Evolutionary conservation across 768 basidiomycete species (phyloP).

Genomic region (Boletus huronensis): DNA sequence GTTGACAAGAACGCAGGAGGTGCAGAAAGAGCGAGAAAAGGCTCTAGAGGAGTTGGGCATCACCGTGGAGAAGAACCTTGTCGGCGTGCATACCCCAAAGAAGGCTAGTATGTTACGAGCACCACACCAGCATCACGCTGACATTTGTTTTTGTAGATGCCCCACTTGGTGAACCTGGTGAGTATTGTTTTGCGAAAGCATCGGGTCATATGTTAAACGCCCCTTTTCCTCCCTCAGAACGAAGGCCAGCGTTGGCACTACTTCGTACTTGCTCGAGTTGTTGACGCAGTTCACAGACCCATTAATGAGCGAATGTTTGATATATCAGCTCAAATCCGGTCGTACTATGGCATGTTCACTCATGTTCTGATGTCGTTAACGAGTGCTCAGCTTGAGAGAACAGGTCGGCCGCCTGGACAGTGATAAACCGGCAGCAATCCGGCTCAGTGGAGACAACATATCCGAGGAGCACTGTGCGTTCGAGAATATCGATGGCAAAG

Average conservation of each 20-base stretch:
- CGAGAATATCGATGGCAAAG: constrained; percentile 81
- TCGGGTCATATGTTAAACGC: constrained; percentile 10
- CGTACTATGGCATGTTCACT: constrained; percentile 59
- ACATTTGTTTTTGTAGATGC: constrained; percentile 56
- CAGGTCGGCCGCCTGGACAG: constrained; percentile 89
- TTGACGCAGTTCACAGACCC: constrained; percentile 56
- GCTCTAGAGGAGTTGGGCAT: constrained; percentile 97
- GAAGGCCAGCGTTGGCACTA: constrained; percentile 49
- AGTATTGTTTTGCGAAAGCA: constrained; percentile 32
- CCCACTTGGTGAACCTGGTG: constrained; percentile 90
- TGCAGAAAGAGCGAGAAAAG: constrained; percentile 96
- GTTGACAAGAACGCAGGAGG: constrained; percentile 84
- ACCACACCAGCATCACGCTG: constrained; percentile 6
- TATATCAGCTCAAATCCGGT: constrained; percentile 89
- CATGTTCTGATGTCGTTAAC: neutral
- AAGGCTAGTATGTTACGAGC: constrained; percentile 45
- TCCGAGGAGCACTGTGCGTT: constrained; percentile 91
- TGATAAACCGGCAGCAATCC: constrained; percentile 78
- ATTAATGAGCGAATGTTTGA: constrained; percentile 92
- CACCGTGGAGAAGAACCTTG: constrained; percentile 92
- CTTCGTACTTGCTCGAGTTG: constrained; percentile 2
- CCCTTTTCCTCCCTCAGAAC: constrained; percentile 42
- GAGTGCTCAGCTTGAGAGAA: constrained; percentile 10
- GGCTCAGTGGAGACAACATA: constrained; percentile 90
- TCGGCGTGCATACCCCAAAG: constrained; percentile 98